Percentiles rank a stretch among this genome's conserved stretches.
phyloP scores from a whole-genome alignment of 1,284 basidiomycete species.

The Sparassis latifolia region DNA sequence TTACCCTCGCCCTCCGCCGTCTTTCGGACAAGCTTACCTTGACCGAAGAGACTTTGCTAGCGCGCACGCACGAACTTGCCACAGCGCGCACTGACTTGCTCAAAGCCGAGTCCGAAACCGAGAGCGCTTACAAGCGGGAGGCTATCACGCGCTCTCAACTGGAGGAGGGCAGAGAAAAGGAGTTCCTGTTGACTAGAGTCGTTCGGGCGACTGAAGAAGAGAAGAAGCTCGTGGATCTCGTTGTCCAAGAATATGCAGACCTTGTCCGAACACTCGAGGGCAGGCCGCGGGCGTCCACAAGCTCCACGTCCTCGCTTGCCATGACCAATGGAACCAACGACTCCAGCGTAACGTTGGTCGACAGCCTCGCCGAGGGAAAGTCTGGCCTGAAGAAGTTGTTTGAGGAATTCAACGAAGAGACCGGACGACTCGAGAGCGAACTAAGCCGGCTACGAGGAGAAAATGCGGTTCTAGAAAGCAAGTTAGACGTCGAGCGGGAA shows the following conservation, averaged over 20 bases:
- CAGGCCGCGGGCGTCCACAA: conserved; percentile 23
- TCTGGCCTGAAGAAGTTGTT: conserved; percentile 42
- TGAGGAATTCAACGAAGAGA: conserved; percentile 42
- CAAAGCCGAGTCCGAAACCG: conserved; percentile 37
- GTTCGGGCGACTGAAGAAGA: conserved; percentile 47
- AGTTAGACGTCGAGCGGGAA: conserved; percentile 42
- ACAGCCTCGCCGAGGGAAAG: conserved; percentile 43
- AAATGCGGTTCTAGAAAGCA: conserved; percentile 34
- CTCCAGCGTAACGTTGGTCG: conserved; percentile 28
- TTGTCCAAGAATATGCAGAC: conserved; percentile 62
- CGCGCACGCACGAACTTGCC: conserved; percentile 43
- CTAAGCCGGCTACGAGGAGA: conserved; percentile 40
- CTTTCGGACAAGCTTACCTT: conserved; percentile 59
- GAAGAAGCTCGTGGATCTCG: conserved; percentile 52
- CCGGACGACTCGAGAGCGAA: conserved; percentile 39
- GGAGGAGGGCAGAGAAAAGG: conserved; percentile 41
- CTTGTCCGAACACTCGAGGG: conserved; percentile 58
- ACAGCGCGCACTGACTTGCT: conserved; percentile 35
- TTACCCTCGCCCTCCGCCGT: conserved; percentile 60
- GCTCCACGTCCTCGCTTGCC: conserved; percentile 11
- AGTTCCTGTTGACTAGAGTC: conserved; percentile 39
- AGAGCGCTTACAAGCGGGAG: conserved; percentile 46
- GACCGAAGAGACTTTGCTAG: conserved; percentile 47
- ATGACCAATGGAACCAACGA: conserved; percentile 7
- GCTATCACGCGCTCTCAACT: conserved; percentile 43